Base-by-base conservation (phyloP, 345 rosid species). In the Viola odorata region DNA sequence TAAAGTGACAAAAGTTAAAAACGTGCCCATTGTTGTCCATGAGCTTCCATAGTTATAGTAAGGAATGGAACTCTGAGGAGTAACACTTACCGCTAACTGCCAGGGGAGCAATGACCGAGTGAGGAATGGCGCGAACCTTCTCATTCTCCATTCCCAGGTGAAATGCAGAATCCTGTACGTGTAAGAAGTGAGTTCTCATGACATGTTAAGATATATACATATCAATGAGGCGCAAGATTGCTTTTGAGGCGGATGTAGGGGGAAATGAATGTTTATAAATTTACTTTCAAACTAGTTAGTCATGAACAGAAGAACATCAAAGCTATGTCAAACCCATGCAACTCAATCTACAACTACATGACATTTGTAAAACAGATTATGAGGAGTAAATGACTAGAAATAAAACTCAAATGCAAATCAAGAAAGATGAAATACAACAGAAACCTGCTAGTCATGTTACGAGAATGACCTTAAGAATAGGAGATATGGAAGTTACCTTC, bases 41-140 rank as follows among this genome's bases (percentile, higher is more conserved):
- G 11, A 42, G 11, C 45, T 42, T 42, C 3, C 7, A 11, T 42
- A 42, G 11, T 1, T 11, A 42, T 42, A 42, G 11, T 42, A 42
- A 42, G 11, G 45, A 42, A 42, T 42, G 45, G 11, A 42, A 10
- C 39, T 5, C 14, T 5, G 17, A 67, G 38, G 36, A 51, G 38
- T 23, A 42, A 67, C 8, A 65, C 88, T 84, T 76, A 91, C 97
- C 84, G 55, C 97, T 86, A 8, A 88, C 91, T 40, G 97, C 94
- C 67, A 91, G 71, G 13, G 96, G 96, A 73, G 86, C 74, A 37
- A 76, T 60, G 39, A 70, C 82, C 0, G 83, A 68, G 63, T 84
- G 88, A 70, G 92, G 89, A 61, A 91, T 72, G 53, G 52, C 66
- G 49, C 98, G 88, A 57, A 75, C 80, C 76, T 86, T 88, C 64